Evolutionary conservation across 2,329 filamentous ascomycete species (phyloP), one percentile per base, ranked within the genome.

Genomic region (Fonsecaea erecta): DNA sequence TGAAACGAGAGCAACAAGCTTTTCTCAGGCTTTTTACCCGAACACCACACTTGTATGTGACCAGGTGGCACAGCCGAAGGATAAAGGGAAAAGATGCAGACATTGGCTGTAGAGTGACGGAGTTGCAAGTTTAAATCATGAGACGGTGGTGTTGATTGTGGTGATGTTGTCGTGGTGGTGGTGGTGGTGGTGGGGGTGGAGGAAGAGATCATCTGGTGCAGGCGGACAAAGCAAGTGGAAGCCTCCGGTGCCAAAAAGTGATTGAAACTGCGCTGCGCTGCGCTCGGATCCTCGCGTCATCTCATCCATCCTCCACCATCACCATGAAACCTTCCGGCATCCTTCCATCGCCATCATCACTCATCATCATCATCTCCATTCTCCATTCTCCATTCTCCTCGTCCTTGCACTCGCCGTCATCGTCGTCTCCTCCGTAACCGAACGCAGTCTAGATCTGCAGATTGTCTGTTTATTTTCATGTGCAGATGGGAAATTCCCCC

Each of bases 241-340:
- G 37, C n/a, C 37, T 43, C 37, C 37, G 16, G 16, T 40, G 16
- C 16, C 37, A 16, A 43, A 43, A 26, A 46, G 32, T 56, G 34
- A 28, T 48, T 24, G 43, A 24, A 48, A 30, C 52, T 54, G 52
- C 28, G 40, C 48, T 30, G 56, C 40, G 12, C 40, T 48, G n/a
- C n/a, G n/a, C n/a, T n/a, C 37, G 37, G 26, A 59, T 46, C 40
- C 40, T 46, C n/a, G n/a, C 43, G 43, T 48, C 43, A 48, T 48
- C 43, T 26, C 40, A 21, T 43, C 37, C 37, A 18, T 12, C 43
- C 21, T 48, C 43, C 43, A 48, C 18, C 43, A 48, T 18, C 43
- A 12, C 18, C 43, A 48, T 26, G 37, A 18, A 43, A 40, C 16
- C 37, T 40, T 46, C 40, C 40, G 24, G 21, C 40, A n/a, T 24